phyloP scores from a whole-genome alignment of 2,329 filamentous ascomycete species.

The Furcasterigmium sp. region DNA sequence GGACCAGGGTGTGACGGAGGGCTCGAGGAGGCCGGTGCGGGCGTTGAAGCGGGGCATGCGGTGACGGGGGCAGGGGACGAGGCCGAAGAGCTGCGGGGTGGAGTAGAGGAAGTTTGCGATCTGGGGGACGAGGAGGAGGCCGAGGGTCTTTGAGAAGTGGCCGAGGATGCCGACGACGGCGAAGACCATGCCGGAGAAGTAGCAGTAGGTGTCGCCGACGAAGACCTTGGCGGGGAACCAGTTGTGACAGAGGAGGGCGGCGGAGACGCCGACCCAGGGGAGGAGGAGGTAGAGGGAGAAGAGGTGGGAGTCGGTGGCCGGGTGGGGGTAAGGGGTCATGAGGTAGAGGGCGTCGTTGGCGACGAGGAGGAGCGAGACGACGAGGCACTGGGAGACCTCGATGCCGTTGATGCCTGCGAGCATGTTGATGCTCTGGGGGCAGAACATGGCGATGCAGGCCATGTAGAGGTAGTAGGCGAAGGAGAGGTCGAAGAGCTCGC shows the following conservation, averaged over 20 bases:
- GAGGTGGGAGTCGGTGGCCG: constrained; percentile 89
- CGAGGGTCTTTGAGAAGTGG: constrained; percentile 95
- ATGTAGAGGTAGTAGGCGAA: constrained; percentile 93
- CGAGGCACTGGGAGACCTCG: constrained; percentile 89
- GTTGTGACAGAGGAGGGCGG: constrained; percentile 84
- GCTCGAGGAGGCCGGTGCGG: constrained; percentile 77
- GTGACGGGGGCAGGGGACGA: constrained; percentile 90
- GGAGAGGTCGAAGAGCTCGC: constrained; percentile 78
- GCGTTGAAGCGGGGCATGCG: constrained; percentile 85
- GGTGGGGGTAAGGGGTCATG: constrained; percentile 77
- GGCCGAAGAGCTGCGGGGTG: constrained; percentile 79
- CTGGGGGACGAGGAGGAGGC: constrained; percentile 86
- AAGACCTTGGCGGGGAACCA: constrained; percentile 95
- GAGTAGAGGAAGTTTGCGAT: constrained; percentile 97
- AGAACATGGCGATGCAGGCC: constrained; percentile 94
- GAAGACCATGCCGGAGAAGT: constrained; percentile 99
- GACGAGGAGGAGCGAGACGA: constrained; percentile 78
- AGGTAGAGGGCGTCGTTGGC: constrained; percentile 89
- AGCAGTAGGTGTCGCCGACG: constrained; percentile 98
- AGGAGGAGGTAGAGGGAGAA: constrained; percentile 94
- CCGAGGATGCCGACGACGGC: constrained; percentile 94
- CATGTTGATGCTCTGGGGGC: constrained; percentile 98
- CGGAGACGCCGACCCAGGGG: constrained; percentile 88
- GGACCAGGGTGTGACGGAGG: constrained; percentile 73
- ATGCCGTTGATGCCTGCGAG: constrained; percentile 99